A percentile compares a stretch with the other conserved stretches of the same genome.
These are phyloP conservation scores for Phytophthora sp. DNA, from an alignment of 352 stramenopile species.

Conservation along the genomic window DNA sequence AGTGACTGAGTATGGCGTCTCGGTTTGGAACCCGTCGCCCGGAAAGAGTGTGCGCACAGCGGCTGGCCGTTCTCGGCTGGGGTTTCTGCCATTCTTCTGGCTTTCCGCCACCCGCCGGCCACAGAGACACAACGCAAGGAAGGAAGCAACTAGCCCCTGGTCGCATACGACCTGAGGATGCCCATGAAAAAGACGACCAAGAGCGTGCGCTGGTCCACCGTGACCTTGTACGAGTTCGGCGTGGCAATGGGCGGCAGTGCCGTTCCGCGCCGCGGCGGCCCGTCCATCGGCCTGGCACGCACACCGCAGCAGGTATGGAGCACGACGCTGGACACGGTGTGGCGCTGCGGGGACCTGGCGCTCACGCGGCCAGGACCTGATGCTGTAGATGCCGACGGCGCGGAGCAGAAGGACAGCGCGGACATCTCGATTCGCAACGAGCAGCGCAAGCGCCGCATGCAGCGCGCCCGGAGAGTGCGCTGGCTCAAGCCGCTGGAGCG, in stretches of 20 bases:
- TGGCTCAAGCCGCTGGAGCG: slow-evolving; percentile 70
- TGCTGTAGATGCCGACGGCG: neutral
- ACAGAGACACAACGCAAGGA: neutral
- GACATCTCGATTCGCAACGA: slow-evolving; percentile 4
- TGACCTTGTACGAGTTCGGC: slow-evolving; percentile 74
- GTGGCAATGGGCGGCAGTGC: slow-evolving; percentile 59
- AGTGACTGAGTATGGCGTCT: slow-evolving; percentile 29
- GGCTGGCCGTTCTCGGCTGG: slow-evolving; percentile 2
- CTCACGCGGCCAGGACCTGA: slow-evolving; percentile 18
- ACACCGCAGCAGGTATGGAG: slow-evolving; percentile 52
- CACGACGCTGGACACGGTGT: slow-evolving; percentile 48
- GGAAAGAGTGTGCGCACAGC: slow-evolving; percentile 18
- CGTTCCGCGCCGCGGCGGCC: slow-evolving; percentile 53
- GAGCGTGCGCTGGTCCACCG: slow-evolving; percentile 59
- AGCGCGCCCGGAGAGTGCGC: slow-evolving; percentile 36
- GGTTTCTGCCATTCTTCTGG: slow-evolving; percentile 26
- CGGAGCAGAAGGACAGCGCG: slow-evolving; percentile 13
- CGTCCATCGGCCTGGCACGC: slow-evolving; percentile 54
- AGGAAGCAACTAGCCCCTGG: neutral
- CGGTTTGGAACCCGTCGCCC: slow-evolving; percentile 14
- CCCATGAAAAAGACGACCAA: slow-evolving; percentile 36
- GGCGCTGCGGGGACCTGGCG: slow-evolving; percentile 29
- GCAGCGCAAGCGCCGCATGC: slow-evolving; percentile 23
- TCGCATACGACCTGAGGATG: neutral
- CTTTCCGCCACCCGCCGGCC: too few species aligned